A percentile compares a stretch with the other conserved stretches of the same genome.
Conservation (phyloP, 495 filamentous ascomycete species). For the Bacidia gigantensis region DNA sequence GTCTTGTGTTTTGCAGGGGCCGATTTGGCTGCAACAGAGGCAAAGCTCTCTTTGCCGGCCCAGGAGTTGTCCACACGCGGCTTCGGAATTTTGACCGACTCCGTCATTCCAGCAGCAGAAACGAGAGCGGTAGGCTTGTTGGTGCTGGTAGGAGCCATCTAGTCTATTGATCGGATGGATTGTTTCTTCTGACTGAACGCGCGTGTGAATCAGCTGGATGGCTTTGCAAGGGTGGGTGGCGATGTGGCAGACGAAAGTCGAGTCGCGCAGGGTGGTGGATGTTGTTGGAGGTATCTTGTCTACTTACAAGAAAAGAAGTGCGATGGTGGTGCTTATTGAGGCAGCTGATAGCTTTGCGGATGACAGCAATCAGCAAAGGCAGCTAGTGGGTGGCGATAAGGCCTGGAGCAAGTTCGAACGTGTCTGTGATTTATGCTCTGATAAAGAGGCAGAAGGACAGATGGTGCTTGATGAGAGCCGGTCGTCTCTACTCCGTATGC, state of each 20-base stretch:
- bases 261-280: slow-evolving; percentile 6
- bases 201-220: slow-evolving; percentile 13
- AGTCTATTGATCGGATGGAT: slow-evolving; percentile 29
- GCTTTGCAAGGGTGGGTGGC: slow-evolving; percentile 24
- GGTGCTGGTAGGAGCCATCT: slow-evolving; percentile 33
- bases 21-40: slow-evolving; percentile 44
- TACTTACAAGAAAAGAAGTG: slow-evolving; percentile 24
- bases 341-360: slow-evolving; percentile 16
- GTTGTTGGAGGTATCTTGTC: slow-evolving; percentile 9
- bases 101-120: slow-evolving; percentile 48
- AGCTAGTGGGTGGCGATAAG: slow-evolving; percentile 18
- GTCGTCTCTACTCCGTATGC: no score
- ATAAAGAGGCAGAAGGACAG: slow-evolving; percentile 1
- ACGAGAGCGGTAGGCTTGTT: slow-evolving; percentile 50
- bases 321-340: slow-evolving; percentile 15
- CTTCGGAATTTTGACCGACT: slow-evolving; percentile 59
- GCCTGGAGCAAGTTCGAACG: background rate
- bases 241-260: slow-evolving; percentile 14
- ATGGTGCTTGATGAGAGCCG: no score
- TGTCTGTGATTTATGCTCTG: slow-evolving; percentile 16
- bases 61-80: slow-evolving; percentile 31
- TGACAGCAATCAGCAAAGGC: slow-evolving; percentile 11
- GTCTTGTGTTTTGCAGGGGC: slow-evolving; percentile 43
- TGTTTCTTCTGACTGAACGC: slow-evolving; percentile 18
- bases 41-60: slow-evolving; percentile 45